Evolutionary conservation across 768 basidiomycete genomes (phyloP), one percentile per base, ranked within the genome.

Genomic region (Lenzites betulinus): DNA sequence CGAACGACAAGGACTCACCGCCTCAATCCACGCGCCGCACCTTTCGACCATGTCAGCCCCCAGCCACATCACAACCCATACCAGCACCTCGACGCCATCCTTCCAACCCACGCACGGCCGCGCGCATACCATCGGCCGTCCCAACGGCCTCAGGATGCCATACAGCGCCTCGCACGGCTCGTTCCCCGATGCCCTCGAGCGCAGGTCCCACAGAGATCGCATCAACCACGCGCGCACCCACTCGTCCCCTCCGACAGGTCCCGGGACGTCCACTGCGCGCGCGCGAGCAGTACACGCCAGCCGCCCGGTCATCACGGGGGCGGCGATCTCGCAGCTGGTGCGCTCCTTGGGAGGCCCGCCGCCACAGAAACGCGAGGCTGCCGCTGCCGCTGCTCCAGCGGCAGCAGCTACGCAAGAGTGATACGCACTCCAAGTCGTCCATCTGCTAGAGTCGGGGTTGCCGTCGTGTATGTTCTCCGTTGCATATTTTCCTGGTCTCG

Each of bases 251-350:
- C 81, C 85, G 49, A 70, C 76, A 72, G 78, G 44, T 65, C 69
- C 76, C 73, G 78, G 42, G 61, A 54, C 62, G 30, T 55, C 59
- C 1, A 67, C 66, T 41, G 71, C 69, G 39, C 74, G 80, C 50
- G 54, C 69, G 23, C 81, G 84, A 23, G 53, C 71, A 20, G 71
- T 75, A 18, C 82, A 84, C 62, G 62, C 76, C 35, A 77, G 64
- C 13, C 81, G 90, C 11, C 90, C 90, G n/a, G 79, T 92, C 44
- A 81, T 92, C 65, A 88, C 87, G 6, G 85, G 79, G 13, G 89
- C 87, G 51, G 90, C 89, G 2, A 81, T 90, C 51, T 85, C 89
- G 13, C 78, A 78, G 58, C 71, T 92, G 33, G 85, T 84, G 26
- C 79, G 82, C 64, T 84, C 86, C 11, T 84, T 91, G 41, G 87